phyloP scores from a whole-genome alignment of 208 protist genomes.

The Naegleria gruberi region DNA sequence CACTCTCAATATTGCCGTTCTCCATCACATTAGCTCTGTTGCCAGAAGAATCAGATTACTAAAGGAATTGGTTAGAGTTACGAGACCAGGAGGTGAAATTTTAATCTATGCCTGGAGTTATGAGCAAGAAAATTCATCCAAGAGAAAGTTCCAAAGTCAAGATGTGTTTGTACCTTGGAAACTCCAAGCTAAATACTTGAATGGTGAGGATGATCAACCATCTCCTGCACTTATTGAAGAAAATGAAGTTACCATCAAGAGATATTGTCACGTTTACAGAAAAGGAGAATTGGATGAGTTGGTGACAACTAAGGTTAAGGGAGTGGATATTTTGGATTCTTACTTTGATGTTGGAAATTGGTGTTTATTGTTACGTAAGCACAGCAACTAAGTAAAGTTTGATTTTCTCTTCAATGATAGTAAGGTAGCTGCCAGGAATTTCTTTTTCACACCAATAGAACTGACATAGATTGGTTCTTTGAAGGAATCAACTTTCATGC shows the following conservation, averaged over 20 bases:
- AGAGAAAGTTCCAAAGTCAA: neutral
- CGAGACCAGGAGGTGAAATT: neutral
- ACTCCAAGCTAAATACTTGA: neutral
- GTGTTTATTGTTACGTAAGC: neutral
- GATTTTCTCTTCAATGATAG: neutral
- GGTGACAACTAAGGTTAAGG: neutral
- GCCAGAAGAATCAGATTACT: constrained; percentile 48
- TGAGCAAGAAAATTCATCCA: neutral
- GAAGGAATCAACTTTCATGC: neutral
- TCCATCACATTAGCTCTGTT: constrained; percentile 68
- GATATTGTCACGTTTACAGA: constrained; percentile 7
- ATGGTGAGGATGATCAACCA: neutral
- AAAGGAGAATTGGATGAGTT: neutral
- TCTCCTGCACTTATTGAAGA: neutral
- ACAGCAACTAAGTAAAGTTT: no score
- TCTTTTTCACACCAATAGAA: neutral
- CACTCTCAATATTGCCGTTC: constrained; percentile 71
- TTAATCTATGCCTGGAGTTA: neutral
- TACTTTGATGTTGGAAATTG: neutral
- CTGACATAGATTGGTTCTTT: neutral
- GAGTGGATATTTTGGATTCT: neutral
- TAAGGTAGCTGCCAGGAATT: neutral
- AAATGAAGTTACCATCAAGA: neutral
- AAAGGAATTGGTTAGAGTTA: constrained; percentile 53
- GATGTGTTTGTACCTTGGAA: neutral